phyloP scores from a whole-genome alignment of 1,284 basidiomycete species.

The Moesziomyces aphidis region DNA sequence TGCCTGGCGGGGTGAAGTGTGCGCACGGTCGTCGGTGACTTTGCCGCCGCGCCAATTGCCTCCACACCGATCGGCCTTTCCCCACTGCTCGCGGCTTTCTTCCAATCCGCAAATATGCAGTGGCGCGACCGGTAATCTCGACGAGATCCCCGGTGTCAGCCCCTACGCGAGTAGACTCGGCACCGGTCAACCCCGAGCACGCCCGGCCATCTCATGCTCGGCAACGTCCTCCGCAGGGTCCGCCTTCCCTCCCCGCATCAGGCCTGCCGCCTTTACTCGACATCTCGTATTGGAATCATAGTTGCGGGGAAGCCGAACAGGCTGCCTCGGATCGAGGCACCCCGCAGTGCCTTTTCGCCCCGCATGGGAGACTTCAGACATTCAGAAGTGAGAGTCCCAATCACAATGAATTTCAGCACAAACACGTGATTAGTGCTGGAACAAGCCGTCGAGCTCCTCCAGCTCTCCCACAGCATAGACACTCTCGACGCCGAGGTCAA shows the following conservation, averaged over 20 bases:
- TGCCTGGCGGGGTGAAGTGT: background rate
- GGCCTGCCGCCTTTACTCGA: background rate
- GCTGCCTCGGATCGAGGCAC: background rate
- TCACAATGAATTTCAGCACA: background rate
- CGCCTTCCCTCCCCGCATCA: conserved; percentile 1
- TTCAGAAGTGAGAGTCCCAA: background rate
- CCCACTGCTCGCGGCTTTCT: conserved; percentile 27
- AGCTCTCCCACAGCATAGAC: conserved; percentile 61
- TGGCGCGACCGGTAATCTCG: conserved; percentile 23
- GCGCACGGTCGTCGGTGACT: conserved; percentile 5
- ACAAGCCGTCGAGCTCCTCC: conserved; percentile 52
- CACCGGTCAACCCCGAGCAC: conserved; percentile 4
- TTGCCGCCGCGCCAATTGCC: conserved; percentile 4
- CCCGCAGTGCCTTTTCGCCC: background rate
- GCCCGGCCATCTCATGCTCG: background rate
- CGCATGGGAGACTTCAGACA: background rate
- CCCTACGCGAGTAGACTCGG: background rate
- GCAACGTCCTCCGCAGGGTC: background rate
- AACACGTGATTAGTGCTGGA: conserved; percentile 20
- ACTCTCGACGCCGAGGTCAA: conserved; percentile 69
- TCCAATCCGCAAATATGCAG: background rate
- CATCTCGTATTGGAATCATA: background rate
- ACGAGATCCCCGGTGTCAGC: conserved; percentile 29
- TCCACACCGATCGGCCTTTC: background rate
- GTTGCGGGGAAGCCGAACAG: background rate